Conservation (phyloP, 2,329 filamentous ascomycete species). For the Monilinia laxa region DNA sequence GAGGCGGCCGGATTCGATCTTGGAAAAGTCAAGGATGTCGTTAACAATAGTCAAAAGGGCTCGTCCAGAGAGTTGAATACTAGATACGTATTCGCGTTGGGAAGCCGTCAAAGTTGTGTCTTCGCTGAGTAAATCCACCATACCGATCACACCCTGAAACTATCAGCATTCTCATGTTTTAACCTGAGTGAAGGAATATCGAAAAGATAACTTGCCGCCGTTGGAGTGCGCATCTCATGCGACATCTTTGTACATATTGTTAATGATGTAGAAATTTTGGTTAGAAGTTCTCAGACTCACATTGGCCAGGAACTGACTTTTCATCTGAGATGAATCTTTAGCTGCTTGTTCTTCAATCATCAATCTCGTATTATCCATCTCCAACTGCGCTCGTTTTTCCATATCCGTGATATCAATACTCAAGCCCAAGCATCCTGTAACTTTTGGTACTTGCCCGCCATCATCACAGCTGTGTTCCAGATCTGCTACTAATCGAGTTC, state of each 20-base stretch:
- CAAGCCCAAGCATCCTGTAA: slow-evolving; percentile 33
- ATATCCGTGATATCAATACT: slow-evolving; percentile 35
- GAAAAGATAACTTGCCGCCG: slow-evolving; percentile 28
- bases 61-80: slow-evolving; percentile 33
- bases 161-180: slow-evolving; percentile 8
- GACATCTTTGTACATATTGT: slow-evolving; percentile 30
- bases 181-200: neutral
- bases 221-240: slow-evolving; percentile 36
- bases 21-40: slow-evolving; percentile 70
- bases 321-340: slow-evolving; percentile 33
- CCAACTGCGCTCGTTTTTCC: slow-evolving; percentile 29
- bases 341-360: slow-evolving; percentile 33
- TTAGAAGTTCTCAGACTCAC: slow-evolving; percentile 21
- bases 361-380: slow-evolving; percentile 32
- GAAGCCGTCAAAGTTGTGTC: slow-evolving; percentile 30
- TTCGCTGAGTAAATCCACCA: slow-evolving; percentile 34
- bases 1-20: slow-evolving; percentile 72
- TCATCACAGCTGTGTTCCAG: slow-evolving; percentile 31
- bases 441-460: slow-evolving; percentile 27
- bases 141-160: slow-evolving; percentile 33
- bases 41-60: slow-evolving; percentile 57
- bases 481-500: slow-evolving; percentile 33
- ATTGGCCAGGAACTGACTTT: slow-evolving; percentile 36
- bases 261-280: neutral
- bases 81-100: slow-evolving; percentile 33